Base-by-base conservation (phyloP, 202 grass and related monocot genomes). In the Hordeum pubiflorum region DNA sequence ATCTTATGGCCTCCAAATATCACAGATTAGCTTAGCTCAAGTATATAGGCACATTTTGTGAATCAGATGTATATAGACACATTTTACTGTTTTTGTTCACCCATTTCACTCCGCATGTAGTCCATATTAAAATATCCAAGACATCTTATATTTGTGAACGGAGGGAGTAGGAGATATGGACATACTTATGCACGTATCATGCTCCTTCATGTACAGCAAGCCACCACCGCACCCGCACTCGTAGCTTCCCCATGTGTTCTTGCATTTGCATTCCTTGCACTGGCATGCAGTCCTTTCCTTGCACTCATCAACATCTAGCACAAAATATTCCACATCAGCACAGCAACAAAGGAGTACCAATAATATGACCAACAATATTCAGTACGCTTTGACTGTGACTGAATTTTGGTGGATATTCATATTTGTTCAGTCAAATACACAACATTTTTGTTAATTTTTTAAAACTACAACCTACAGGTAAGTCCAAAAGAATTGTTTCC, bases 151-250 rank as follows among this genome's bases (percentile, higher is more conserved):
- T 29, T 29, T 29, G 27, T 29, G 27, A 29, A 29, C 27, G 0
- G 27, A 29, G 27, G 27, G 27, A 29, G 27, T 29, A 48, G 14
- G 50, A 32, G 15, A 74, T 80, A 18, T 54, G 63, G 26, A 59
- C 85, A 56, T 87, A 97, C 94, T 97, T 89, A 97, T 93, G 89
- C 94, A 97, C 81, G 91, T 82, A 82, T 97, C 91, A 70, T 93
- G 87, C 39, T 97, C 94, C 76, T 80, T 89, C 23, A 97, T 97
- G 79, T 97, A 97, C 74, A 97, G 86, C 72, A 93, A 58, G 61
- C 88, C 90, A 13, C 88, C 86, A 68, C 81, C 65, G 63, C 93
- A 97, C 22, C 86, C 84, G 11, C 93, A 97, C 29, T 93, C 90
- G 3, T 93, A 93, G 81, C 93, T 93, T 63, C 93, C 93, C 93